These are phyloP conservation scores for Polyrhizophydium stewartii DNA, from an alignment of 371 early-diverging fungal species.

Conservation along the genomic window DNA sequence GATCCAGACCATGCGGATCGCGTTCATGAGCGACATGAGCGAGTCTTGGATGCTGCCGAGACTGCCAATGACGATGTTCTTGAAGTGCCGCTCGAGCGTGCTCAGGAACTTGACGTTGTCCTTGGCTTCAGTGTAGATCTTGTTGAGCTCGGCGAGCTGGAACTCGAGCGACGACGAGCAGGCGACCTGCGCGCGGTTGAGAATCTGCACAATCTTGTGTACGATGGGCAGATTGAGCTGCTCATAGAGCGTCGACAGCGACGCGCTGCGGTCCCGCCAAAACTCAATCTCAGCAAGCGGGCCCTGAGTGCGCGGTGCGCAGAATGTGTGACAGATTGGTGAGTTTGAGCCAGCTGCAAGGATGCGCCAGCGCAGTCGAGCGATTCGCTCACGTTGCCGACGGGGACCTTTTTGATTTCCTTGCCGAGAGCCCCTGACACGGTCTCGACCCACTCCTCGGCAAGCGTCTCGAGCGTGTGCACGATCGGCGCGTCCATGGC, in stretches of 20 bases:
- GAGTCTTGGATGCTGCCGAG: constrained; percentile 47
- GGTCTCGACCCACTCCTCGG: constrained; percentile 52
- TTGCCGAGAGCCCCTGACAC: constrained; percentile 35
- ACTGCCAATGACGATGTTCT: constrained; percentile 46
- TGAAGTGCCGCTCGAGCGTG: constrained; percentile 57
- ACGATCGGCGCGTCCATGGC: constrained; percentile 30
- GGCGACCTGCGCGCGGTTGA: constrained; percentile 33
- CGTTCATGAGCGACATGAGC: constrained; percentile 48
- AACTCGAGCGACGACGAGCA: constrained; percentile 41
- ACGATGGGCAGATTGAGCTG: constrained; percentile 48
- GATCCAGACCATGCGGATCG: constrained; percentile 62
- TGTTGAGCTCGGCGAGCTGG: constrained; percentile 47
- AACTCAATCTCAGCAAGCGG: constrained; percentile 56
- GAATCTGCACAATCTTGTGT: constrained; percentile 35
- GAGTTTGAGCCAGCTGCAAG: too few relatives aligned
- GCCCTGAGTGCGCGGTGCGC: constrained; percentile 24
- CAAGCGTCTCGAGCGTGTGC: constrained; percentile 31
- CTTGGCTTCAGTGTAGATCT: constrained; percentile 52
- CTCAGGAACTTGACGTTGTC: constrained; percentile 57
- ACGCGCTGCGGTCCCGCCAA: constrained; percentile 50
- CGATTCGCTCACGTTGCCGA: constrained; percentile 34
- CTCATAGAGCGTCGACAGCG: constrained; percentile 49
- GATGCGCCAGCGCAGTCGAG: neutral
- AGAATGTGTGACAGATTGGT: neutral
- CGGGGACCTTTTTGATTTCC: constrained; percentile 42